Conservation (phyloP, 2,329 filamentous ascomycete species). For the Hyphodiscus sp. region DNA sequence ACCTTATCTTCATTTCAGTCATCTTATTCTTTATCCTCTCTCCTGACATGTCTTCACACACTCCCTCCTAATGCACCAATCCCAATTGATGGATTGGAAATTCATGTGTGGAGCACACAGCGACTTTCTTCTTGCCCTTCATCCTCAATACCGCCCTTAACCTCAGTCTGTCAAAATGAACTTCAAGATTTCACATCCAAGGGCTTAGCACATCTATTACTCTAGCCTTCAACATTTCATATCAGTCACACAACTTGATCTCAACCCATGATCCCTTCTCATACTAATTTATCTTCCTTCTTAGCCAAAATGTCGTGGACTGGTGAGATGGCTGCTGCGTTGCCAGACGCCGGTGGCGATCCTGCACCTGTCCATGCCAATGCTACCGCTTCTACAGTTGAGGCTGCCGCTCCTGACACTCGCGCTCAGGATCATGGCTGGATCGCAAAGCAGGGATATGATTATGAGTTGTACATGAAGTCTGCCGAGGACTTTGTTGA, state of each 20-base stretch:
- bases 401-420: constrained; percentile 4
- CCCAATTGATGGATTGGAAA: no score
- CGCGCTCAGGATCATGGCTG: constrained; percentile 29
- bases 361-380: constrained; percentile 1
- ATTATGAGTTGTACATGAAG: constrained; percentile 28
- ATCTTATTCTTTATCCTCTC: no score
- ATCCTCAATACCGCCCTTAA: no score
- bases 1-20: no score
- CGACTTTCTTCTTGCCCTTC: no score
- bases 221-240: not conserved
- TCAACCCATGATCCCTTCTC: not conserved
- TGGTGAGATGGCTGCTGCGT: constrained; percentile 29
- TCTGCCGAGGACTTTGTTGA: constrained; percentile 23
- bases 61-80: no score
- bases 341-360: constrained; percentile 16
- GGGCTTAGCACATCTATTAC: no score
- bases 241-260: not conserved
- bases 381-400: constrained; percentile 1
- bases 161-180: no score
- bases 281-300: not conserved
- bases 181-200: no score
- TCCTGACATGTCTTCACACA: no score
- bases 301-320: constrained; percentile 21
- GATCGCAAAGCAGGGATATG: constrained; percentile 23
- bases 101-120: no score